Evolutionary conservation across 2,329 filamentous ascomycete genomes (phyloP).

Genomic region (Alternaria longipes): DNA sequence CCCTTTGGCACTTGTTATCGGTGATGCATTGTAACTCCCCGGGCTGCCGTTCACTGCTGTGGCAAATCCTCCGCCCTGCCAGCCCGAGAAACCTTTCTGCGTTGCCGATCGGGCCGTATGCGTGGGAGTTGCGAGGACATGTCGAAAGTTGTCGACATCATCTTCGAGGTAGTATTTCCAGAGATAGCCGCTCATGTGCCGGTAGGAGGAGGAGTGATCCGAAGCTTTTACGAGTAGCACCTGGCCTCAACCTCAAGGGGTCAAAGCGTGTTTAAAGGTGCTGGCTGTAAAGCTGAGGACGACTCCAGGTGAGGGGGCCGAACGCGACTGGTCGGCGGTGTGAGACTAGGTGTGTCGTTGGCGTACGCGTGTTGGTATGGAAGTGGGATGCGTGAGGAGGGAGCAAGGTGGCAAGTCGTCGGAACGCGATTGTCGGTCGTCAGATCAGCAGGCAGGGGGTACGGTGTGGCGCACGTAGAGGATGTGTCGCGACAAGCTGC

Average conservation of each 20-base stretch:
- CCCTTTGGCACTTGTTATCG: conserved; percentile 50
- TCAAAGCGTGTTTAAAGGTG: conserved; percentile 94
- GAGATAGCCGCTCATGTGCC: conserved; percentile 92
- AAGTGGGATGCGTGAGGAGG: conserved; percentile 4
- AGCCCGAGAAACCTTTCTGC: conserved; percentile 59
- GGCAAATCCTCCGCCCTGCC: conserved; percentile 42
- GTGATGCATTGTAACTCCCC: conserved; percentile 58
- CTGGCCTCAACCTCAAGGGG: conserved; percentile 88
- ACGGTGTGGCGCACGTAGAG: conserved; percentile 5
- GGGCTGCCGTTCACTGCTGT: conserved; percentile 57
- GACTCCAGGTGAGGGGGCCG: conserved; percentile 44
- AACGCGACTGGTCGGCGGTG: conserved; percentile 37
- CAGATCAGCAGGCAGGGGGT: neutral
- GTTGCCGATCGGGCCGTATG: conserved; percentile 64
- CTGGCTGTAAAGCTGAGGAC: conserved; percentile 60
- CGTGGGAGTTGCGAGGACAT: conserved; percentile 79
- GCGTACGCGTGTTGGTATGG: neutral
- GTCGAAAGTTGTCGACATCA: conserved; percentile 94
- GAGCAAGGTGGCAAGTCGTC: conserved; percentile 24
- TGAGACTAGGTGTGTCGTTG: neutral
- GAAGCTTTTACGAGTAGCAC: conserved; percentile 70
- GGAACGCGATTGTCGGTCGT: conserved; percentile 9
- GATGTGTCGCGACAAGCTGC: conserved; percentile 5
- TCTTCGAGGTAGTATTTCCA: conserved; percentile 98
- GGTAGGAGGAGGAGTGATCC: conserved; percentile 50